phyloP scores from a whole-genome alignment of 106 monocot species.

The Dendrobium officinale region DNA sequence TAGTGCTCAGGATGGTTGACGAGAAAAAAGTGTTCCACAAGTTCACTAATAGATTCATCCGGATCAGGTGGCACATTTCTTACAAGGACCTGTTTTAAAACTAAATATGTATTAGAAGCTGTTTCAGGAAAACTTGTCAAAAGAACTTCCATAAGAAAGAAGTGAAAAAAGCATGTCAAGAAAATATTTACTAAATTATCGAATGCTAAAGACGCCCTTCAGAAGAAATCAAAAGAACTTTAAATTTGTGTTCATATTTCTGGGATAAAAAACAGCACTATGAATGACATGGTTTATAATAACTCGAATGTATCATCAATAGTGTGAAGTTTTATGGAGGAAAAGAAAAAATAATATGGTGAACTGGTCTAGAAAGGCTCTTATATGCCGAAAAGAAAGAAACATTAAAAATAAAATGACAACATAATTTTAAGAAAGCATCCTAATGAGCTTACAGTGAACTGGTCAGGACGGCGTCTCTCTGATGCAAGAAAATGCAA shows the following conservation, averaged over 20 bases:
- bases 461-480: constrained; percentile 77
- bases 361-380: background rate
- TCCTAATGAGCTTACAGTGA: constrained; percentile 45
- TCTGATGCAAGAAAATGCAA: constrained; percentile 76
- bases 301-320: no score
- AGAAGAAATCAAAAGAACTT: no score
- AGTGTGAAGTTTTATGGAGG: background rate
- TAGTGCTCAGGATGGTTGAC: constrained; percentile 67
- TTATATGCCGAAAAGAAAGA: background rate
- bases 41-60: constrained; percentile 56
- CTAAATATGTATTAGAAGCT: background rate
- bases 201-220: no score
- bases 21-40: constrained; percentile 63
- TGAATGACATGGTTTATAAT: no score
- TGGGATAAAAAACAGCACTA: no score
- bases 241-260: no score
- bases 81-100: constrained; percentile 45
- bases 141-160: background rate
- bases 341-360: background rate
- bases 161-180: no score
- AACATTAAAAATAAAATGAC: background rate
- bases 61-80: constrained; percentile 58
- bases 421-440: background rate
- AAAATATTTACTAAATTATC: no score
- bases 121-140: background rate